A percentile compares a stretch with the other conserved stretches of the same genome.
Evolutionary conservation across 2,329 filamentous ascomycete species (phyloP).

Genomic region (Colletotrichum sp.): DNA sequence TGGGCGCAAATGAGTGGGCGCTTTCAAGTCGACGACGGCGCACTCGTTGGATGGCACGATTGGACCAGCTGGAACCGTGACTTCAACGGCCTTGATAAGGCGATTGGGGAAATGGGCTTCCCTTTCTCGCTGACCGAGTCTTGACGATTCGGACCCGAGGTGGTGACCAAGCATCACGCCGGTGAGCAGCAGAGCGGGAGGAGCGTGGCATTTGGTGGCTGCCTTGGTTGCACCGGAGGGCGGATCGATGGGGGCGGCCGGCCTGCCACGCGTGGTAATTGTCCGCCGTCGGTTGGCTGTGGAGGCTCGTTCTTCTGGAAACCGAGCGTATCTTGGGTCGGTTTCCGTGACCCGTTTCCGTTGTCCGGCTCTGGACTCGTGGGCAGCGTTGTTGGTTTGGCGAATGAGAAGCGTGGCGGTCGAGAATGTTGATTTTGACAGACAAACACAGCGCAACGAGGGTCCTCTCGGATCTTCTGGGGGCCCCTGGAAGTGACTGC

Average conservation of each 20-base stretch:
- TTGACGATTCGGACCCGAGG: background rate
- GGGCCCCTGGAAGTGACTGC: background rate
- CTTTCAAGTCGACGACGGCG: background rate
- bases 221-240: background rate
- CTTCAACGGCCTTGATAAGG: background rate
- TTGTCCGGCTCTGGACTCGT: background rate
- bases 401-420: background rate
- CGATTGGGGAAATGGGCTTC: background rate
- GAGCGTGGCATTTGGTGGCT: background rate
- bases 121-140: background rate
- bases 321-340: background rate
- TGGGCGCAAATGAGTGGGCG: conserved; percentile 8
- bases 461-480: background rate
- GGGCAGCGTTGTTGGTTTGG: background rate
- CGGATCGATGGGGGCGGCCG: background rate
- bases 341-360: background rate
- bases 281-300: background rate
- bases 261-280: background rate
- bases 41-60: background rate
- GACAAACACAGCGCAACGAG: background rate
- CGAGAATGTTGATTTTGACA: background rate
- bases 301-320: background rate
- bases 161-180: background rate
- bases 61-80: background rate
- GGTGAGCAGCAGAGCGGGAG: background rate